Evolutionary conservation across 306 rosid species (phyloP).

Genomic region (Castanea mollissima): DNA sequence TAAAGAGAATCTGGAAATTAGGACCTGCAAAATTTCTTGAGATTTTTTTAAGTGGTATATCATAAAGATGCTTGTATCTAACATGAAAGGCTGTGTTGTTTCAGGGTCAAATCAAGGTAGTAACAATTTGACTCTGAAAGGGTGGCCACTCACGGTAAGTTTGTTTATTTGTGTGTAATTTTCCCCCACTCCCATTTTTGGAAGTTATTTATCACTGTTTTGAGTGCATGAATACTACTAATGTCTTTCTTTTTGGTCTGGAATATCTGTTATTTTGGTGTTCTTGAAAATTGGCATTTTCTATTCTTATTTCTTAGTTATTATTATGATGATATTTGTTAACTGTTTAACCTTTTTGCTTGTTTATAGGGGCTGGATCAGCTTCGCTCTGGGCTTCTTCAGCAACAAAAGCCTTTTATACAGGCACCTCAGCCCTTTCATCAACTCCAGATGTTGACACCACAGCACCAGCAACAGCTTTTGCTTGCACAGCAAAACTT

Average conservation of each 20-base stretch:
- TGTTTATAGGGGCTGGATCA: slow-evolving; percentile 81
- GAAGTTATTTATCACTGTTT: background rate
- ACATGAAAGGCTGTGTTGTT: slow-evolving; percentile 29
- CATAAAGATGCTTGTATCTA: slow-evolving; percentile 23
- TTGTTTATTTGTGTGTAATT: background rate
- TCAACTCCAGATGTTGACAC: slow-evolving; percentile 94
- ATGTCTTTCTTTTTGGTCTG: background rate
- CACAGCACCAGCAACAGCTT: slow-evolving; percentile 92
- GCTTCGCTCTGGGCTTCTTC: slow-evolving; percentile 89
- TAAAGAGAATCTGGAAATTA: slow-evolving; percentile 18
- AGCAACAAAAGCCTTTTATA: slow-evolving; percentile 82
- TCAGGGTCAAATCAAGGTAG: slow-evolving; percentile 96
- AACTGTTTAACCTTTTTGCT: slow-evolving; percentile 14
- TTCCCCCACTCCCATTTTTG: background rate
- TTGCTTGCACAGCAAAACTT: slow-evolving; percentile 91
- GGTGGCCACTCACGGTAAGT: slow-evolving; percentile 98
- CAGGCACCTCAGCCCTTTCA: slow-evolving; percentile 90
- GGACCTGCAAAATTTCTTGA: background rate
- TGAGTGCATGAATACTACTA: background rate
- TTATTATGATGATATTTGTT: background rate
- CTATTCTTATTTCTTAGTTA: background rate
- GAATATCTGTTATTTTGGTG: background rate
- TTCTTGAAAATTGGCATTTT: background rate
- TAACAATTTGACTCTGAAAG: slow-evolving; percentile 91
- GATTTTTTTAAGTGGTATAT: slow-evolving; percentile 3